Base-by-base conservation (phyloP, 2,329 filamentous ascomycete species). In the Microascus cirrosus region DNA sequence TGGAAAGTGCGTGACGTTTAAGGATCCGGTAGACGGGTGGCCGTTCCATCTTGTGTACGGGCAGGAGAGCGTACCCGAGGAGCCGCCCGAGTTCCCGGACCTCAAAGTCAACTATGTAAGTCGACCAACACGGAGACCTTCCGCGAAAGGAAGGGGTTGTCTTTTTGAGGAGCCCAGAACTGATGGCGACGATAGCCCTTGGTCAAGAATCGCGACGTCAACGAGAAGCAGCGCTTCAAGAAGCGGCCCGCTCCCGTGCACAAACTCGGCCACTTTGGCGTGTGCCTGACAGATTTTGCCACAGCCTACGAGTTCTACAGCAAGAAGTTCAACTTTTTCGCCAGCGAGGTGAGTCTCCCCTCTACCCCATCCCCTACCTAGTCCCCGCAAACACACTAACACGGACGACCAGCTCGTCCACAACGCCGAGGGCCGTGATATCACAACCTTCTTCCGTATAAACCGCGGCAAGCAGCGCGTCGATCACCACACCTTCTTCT, bases 11-110 rank as follows among this genome's bases (percentile, higher is more conserved):
- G 78, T 84, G 3, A 79, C 74, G 0, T 77, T 81, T 60, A 71
- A 73, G 59, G 75, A 79, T 58, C 76, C 78, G 0, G 72, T 83
- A 2, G 80, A 84, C 59, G 77, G 76, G 1, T 83, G 77, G 60
- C 77, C 79, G 1, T 76, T 84, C 63, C 80, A 83, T 63, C 71
- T 86, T 0, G 74, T 85, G 1, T 70, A 78, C 61, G 82, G 79
- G 1, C 82, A 85, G 66, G 66, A 66, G 7, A 65, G 64, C 4
- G 71, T 70, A 0, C 70, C 73, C 56, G 66, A 69, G 25, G 24
- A 52, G 36, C 2, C 56, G 10, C 70, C 71, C 2, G 70, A 71
- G 34, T 70, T 75, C 57, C 69, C 73, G 2, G 64, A 74, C 57
- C 58, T 76, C 57, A 66, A 75, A 60, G 65, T 78, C 67, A 74